Evolutionary conservation across 140 eudicot species (phyloP).

Genomic region (Flaveria floridana): DNA sequence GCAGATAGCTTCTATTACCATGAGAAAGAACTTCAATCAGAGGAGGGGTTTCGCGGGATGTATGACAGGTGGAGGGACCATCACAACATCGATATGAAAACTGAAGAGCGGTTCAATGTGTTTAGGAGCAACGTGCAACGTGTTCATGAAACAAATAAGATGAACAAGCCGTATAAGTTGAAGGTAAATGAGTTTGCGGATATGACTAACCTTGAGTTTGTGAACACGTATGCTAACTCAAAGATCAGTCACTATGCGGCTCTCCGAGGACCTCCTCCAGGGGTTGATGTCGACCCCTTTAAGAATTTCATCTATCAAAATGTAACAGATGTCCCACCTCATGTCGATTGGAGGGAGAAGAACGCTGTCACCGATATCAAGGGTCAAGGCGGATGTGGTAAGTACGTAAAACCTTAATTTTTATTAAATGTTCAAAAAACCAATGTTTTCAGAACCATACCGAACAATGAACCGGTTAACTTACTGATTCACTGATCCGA

Average conservation of each 20-base stretch:
- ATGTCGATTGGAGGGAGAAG: slow-evolving; percentile 71
- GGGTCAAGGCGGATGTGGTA: slow-evolving; percentile 85
- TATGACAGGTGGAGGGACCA: slow-evolving; percentile 77
- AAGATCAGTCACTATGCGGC: slow-evolving; percentile 48
- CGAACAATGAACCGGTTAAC: too few species aligned
- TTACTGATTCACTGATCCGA: too few species aligned
- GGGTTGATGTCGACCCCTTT: background rate
- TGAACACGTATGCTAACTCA: slow-evolving; percentile 49
- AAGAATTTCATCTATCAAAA: background rate
- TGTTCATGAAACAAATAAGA: slow-evolving; percentile 54
- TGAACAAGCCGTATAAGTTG: slow-evolving; percentile 67
- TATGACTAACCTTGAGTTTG: slow-evolving; percentile 69
- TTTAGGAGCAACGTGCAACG: slow-evolving; percentile 52
- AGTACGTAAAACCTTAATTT: background rate
- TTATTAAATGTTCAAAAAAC: background rate
- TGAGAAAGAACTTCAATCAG: slow-evolving; percentile 59
- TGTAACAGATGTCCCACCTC: slow-evolving; percentile 42
- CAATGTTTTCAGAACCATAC: too few species aligned
- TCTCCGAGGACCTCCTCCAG: slow-evolving; percentile 38
- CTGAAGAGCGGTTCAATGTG: slow-evolving; percentile 59
- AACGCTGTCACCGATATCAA: slow-evolving; percentile 69
- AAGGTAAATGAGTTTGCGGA: slow-evolving; percentile 78
- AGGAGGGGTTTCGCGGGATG: slow-evolving; percentile 48
- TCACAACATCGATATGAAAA: slow-evolving; percentile 49
- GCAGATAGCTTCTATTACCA: slow-evolving; percentile 45